These are phyloP conservation scores for Arbutus unedo DNA, from an alignment of 148 eudicot species.

Conservation along the genomic window DNA sequence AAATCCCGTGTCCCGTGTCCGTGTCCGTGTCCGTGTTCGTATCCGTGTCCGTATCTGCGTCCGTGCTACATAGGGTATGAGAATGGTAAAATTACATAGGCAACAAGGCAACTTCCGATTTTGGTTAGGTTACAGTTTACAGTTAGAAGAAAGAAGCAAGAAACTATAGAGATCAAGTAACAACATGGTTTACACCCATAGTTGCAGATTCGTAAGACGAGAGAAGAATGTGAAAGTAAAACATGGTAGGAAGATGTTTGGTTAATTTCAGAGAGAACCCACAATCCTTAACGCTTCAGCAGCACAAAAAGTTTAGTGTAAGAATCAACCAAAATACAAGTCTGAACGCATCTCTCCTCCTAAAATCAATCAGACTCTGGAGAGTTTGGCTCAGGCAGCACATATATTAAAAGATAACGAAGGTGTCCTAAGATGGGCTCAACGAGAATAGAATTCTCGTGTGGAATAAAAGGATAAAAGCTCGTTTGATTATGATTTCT, in stretches of 20 bases:
- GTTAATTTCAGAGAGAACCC: neutral
- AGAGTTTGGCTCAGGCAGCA: too few species aligned
- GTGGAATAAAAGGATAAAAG: too few species aligned
- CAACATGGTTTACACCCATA: neutral
- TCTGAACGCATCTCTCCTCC: neutral
- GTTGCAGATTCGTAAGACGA: slow-evolving; percentile 6
- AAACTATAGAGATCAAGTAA: slow-evolving; percentile 1
- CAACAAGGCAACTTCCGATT: neutral
- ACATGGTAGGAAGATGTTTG: neutral
- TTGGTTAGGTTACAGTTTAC: slow-evolving; percentile 1
- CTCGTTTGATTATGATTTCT: too few species aligned
- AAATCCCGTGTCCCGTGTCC: too few species aligned
- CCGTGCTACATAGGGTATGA: too few species aligned
- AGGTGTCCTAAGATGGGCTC: too few species aligned
- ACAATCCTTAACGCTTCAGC: neutral
- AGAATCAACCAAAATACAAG: neutral
- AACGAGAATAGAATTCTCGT: too few species aligned
- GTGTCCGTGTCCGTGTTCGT: too few species aligned
- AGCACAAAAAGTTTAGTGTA: neutral
- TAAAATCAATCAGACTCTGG: neutral
- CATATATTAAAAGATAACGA: too few species aligned
- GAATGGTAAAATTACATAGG: neutral
- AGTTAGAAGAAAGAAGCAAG: neutral
- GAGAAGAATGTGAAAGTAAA: slow-evolving; percentile 1
- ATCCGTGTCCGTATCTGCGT: too few species aligned